phyloP scores from a whole-genome alignment of 2,329 filamentous ascomycete genomes.

The Phialophora chinensis region DNA sequence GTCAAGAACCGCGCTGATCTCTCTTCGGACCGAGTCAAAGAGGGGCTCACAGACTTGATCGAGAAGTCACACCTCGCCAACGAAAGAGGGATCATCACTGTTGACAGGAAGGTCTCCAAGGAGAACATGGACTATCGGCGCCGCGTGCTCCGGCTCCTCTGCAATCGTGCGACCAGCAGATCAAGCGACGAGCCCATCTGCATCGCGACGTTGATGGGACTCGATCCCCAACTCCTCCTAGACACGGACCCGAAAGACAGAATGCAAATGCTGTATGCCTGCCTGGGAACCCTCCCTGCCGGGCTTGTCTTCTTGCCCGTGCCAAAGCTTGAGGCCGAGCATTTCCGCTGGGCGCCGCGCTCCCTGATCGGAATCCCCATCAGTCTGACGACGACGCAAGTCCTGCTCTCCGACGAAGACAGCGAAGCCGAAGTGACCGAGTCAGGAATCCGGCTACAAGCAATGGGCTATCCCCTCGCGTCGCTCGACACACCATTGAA shows the following conservation, averaged over 20 bases:
- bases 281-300: not conserved
- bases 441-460: not conserved
- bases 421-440: not conserved
- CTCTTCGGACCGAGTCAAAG: not conserved
- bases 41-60: not conserved
- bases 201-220: not conserved
- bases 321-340: not conserved
- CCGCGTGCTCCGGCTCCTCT: not conserved
- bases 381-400: not conserved
- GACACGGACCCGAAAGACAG: not conserved
- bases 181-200: not conserved
- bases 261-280: not conserved
- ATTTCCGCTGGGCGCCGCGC: conserved; percentile 9
- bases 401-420: not conserved
- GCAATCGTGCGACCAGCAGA: not conserved
- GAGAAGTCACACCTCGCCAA: not conserved
- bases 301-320: conserved; percentile 4
- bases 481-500: not conserved
- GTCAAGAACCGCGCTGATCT: not conserved
- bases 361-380: not conserved
- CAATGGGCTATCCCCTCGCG: not conserved
- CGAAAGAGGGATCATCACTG: not conserved
- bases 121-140: not conserved
- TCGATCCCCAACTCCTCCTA: not conserved
- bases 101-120: not conserved